These are phyloP conservation scores for Lactarius pseudohatsudake DNA, from an alignment of 768 basidiomycete genomes.

Conservation along the genomic window DNA sequence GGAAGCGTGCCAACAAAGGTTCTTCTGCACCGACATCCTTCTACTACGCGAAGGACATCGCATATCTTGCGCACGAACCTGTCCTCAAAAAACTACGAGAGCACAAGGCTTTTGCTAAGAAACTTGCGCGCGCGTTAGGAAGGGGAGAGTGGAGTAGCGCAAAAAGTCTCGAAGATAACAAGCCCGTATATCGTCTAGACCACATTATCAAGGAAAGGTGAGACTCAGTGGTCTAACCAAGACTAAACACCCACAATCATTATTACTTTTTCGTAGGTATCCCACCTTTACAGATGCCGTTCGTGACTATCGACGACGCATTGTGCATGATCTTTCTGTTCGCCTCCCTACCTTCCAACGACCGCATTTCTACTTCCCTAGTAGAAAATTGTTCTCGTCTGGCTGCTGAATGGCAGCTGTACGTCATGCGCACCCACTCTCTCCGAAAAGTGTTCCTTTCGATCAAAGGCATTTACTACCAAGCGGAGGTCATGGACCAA, in stretches of 20 bases:
- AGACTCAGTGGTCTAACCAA: constrained; percentile 24
- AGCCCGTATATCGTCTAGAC: constrained; percentile 88
- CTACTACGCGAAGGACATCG: constrained; percentile 98
- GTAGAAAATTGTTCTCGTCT: constrained; percentile 89
- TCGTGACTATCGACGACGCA: constrained; percentile 95
- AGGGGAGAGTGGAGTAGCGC: constrained; percentile 94
- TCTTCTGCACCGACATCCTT: constrained; percentile 96
- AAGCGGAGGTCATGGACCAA: constrained; percentile 93
- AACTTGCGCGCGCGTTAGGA: constrained; percentile 88
- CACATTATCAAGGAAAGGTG: constrained; percentile 98
- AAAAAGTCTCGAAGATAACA: constrained; percentile 90
- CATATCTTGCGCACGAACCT: constrained; percentile 95
- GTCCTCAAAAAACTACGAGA: constrained; percentile 90
- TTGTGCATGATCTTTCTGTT: constrained; percentile 95
- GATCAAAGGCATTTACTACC: constrained; percentile 98
- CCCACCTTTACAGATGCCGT: constrained; percentile 95
- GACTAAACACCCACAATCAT: background rate
- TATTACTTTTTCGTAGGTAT: constrained; percentile 55
- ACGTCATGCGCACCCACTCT: constrained; percentile 82
- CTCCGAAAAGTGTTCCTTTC: constrained; percentile 92
- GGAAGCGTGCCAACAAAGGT: constrained; percentile 95
- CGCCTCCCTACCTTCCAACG: constrained; percentile 84
- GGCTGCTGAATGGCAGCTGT: constrained; percentile 95
- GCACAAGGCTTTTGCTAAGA: constrained; percentile 98
- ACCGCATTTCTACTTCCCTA: constrained; percentile 76